Percentiles rank a stretch among this genome's conserved stretches.
Conservation (phyloP, 805 yeast genomes). For the Scheffersomyces lignosus region DNA sequence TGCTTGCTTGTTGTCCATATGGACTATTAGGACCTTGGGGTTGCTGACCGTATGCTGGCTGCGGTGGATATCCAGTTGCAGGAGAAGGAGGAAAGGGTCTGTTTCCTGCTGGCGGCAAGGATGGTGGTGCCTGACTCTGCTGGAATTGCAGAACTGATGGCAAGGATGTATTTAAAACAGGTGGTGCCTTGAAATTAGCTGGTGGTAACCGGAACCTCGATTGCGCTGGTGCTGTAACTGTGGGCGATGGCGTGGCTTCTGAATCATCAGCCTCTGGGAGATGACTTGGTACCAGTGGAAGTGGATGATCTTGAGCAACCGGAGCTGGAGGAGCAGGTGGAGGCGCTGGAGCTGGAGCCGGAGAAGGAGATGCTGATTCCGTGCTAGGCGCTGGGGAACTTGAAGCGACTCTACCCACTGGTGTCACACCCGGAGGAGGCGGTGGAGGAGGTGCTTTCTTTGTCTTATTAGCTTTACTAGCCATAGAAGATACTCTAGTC, state of each 20-base stretch:
- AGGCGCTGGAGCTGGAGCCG: conserved; percentile 9
- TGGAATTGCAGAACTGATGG: conserved; percentile 15
- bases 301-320: conserved; percentile 3
- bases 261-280: conserved; percentile 5
- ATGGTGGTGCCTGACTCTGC: conserved; percentile 10
- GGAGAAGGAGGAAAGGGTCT: conserved; percentile 10
- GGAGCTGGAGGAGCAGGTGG: no score
- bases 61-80: no score
- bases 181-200: conserved; percentile 28
- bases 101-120: conserved; percentile 21
- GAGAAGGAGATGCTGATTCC: conserved; percentile 11
- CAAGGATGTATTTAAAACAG: conserved; percentile 19
- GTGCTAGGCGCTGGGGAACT: conserved; percentile 11
- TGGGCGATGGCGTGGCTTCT: conserved; percentile 9
- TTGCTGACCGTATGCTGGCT: background rate
- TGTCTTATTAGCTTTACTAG: conserved; percentile 11
- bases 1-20: no score
- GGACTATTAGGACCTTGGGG: no score
- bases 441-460: conserved; percentile 45
- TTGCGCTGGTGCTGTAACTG: conserved; percentile 13
- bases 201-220: conserved; percentile 40
- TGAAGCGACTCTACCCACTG: no score
- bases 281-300: conserved; percentile 7
- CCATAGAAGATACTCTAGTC: conserved; percentile 3
- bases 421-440: conserved; percentile 37